Evolutionary conservation across 116 monocot species (phyloP).

Genomic region (Dioscorea cayenensis): DNA sequence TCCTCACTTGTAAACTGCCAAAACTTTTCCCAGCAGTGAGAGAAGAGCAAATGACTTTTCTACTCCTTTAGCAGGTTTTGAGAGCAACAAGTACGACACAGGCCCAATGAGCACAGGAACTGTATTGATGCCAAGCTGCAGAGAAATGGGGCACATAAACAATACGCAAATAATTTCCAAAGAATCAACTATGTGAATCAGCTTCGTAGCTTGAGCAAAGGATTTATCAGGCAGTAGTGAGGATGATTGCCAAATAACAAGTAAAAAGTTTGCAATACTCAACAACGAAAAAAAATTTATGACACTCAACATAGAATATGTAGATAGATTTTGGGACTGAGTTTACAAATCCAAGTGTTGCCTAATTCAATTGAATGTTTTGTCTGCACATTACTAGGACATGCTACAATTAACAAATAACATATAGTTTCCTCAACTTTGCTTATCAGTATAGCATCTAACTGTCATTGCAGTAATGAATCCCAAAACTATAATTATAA

Average conservation of each 20-base stretch:
- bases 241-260: not conserved
- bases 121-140: slow-evolving; percentile 44
- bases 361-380: no score
- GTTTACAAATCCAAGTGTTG: no score
- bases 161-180: not conserved
- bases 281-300: no score
- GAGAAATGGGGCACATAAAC: not conserved
- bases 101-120: slow-evolving; percentile 46
- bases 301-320: no score
- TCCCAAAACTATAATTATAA: not conserved
- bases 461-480: not conserved
- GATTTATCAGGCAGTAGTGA: not conserved
- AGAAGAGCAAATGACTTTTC: slow-evolving; percentile 43
- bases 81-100: slow-evolving; percentile 43
- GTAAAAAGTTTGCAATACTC: not conserved
- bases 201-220: not conserved
- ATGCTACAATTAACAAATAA: not conserved
- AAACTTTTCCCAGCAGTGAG: slow-evolving; percentile 23
- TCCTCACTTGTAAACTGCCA: slow-evolving; percentile 39
- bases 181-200: not conserved
- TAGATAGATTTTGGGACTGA: no score
- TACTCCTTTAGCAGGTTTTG: slow-evolving; percentile 41
- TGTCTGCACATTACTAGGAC: no score
- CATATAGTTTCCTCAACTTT: not conserved
- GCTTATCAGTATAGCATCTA: not conserved